Percentiles rank a stretch among this genome's conserved stretches.
Evolutionary conservation across 495 filamentous ascomycete species (phyloP).

Genomic region (Articulospora tetracladia): DNA sequence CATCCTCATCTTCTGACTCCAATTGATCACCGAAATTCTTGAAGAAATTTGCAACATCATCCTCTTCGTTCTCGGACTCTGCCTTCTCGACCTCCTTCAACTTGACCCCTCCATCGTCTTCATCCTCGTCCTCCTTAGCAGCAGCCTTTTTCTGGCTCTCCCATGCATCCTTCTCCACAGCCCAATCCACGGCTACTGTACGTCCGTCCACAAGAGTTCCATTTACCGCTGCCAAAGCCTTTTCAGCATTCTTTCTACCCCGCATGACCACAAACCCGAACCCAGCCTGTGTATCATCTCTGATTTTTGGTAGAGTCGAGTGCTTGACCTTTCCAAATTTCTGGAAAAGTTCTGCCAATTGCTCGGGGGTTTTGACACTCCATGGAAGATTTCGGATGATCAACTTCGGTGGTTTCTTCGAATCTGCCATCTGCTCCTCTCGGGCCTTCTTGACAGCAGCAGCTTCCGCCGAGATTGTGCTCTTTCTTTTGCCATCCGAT

Average conservation of each 20-base stretch:
- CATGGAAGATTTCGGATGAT: conserved; percentile 96
- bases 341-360: conserved; percentile 71
- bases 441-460: conserved; percentile 53
- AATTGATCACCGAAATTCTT: conserved; percentile 35
- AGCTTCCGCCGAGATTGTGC: conserved; percentile 41
- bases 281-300: conserved; percentile 62
- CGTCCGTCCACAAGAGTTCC: conserved; percentile 87
- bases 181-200: conserved; percentile 89
- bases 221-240: conserved; percentile 78
- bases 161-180: conserved; percentile 88
- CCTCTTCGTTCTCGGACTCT: conserved; percentile 35
- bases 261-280: conserved; percentile 92
- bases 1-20: conserved; percentile 42
- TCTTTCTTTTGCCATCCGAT: conserved; percentile 43
- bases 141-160: conserved; percentile 43
- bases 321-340: conserved; percentile 88
- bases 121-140: conserved; percentile 4
- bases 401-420: conserved; percentile 67
- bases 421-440: conserved; percentile 48
- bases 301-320: conserved; percentile 69
- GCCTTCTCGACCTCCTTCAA: conserved; percentile 26
- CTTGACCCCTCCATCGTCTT: conserved; percentile 24
- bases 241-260: conserved; percentile 87
- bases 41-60: conserved; percentile 34
- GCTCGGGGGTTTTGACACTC: conserved; percentile 83